These are phyloP conservation scores for Hericium rajendrae DNA, from an alignment of 768 basidiomycete species.

Conservation along the genomic window DNA sequence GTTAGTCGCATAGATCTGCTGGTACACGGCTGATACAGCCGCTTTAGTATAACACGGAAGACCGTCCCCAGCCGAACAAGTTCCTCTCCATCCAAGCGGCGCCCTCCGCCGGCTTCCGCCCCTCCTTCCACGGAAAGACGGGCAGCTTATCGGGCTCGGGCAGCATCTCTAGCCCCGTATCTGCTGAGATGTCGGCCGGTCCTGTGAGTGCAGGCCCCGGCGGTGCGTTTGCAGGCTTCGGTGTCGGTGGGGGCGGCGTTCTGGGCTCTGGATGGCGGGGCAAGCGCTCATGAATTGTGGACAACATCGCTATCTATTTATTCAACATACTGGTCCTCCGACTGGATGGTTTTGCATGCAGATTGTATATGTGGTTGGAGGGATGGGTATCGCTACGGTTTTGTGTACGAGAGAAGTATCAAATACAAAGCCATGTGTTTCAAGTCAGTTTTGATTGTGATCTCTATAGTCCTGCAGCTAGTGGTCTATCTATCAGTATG, in stretches of 20 bases:
- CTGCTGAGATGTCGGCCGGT: neutral
- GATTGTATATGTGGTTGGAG: too few species aligned
- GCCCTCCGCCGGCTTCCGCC: conserved; percentile 56
- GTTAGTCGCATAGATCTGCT: conserved; percentile 13
- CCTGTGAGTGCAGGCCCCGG: neutral
- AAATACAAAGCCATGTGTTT: too few species aligned
- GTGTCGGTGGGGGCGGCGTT: conserved; percentile 1
- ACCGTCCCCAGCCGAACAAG: conserved; percentile 71
- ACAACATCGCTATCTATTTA: too few species aligned
- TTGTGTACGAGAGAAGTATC: too few species aligned
- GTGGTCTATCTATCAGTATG: too few species aligned
- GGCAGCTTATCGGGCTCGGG: conserved; percentile 12
- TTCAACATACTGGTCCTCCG: too few species aligned
- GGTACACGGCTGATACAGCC: neutral
- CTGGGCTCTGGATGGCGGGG: neutral
- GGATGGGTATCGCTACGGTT: too few species aligned
- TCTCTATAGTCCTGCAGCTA: too few species aligned
- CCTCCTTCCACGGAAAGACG: conserved; percentile 43
- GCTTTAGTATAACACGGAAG: conserved; percentile 75
- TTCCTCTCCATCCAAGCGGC: conserved; percentile 72
- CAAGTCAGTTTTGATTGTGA: too few species aligned
- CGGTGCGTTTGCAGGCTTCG: conserved; percentile 3
- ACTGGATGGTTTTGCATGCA: too few species aligned
- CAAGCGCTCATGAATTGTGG: neutral
- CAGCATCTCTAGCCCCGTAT: conserved; percentile 15